Evolutionary conservation across 768 basidiomycete species (phyloP), one percentile per base, ranked within the genome.

Genomic region (Pleurotus tuoliensis): DNA sequence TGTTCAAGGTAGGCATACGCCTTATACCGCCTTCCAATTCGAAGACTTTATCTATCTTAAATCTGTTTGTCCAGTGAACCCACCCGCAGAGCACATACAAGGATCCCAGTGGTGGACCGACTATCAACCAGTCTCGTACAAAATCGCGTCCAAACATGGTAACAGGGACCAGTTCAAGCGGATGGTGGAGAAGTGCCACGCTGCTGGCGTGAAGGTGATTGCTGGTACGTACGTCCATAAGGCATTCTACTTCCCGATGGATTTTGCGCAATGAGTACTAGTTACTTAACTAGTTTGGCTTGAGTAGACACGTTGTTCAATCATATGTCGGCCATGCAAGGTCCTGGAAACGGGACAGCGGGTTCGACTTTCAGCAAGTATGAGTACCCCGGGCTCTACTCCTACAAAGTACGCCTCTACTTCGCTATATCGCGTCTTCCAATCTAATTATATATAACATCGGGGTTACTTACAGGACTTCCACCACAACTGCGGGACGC

Each of bases 31-130:
- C 13, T 13, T 13, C 4, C 16, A 41, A 16, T 12, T 16, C 13
- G 40, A 16, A 16, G n/a, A n/a, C n/a, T n/a, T 51, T 20, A n/a
- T 7, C 9, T 1, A 7, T 44, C 11, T 2, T 5, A 0, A 22
- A 7, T 27, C 8, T 15, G 25, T 4, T 3, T 20, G 27, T 59
- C 7, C 30, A 77, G 76, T 76, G 44, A 78, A 75, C 63, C 82
- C 83, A 0, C 73, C 84, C 1, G 73, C 76, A 56, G 85, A 87
- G 61, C 84, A 86, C 61, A 67, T 50, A n/a, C 12, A 34, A 15
- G 86, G 86, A 4, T 5, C 70, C 1, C 76, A 86, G 61, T 88
- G 87, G 87, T 88, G 86, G 86, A 88, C 86, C 0, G 86, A 87
- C 64, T 88, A 89, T 62, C 87, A 80, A 57, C 81, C 82, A 3